Percentiles rank a stretch among this genome's conserved stretches.
These are phyloP conservation scores for Capniomyces stellatus DNA, from an alignment of 371 early-diverging fungal genomes.

Conservation along the genomic window DNA sequence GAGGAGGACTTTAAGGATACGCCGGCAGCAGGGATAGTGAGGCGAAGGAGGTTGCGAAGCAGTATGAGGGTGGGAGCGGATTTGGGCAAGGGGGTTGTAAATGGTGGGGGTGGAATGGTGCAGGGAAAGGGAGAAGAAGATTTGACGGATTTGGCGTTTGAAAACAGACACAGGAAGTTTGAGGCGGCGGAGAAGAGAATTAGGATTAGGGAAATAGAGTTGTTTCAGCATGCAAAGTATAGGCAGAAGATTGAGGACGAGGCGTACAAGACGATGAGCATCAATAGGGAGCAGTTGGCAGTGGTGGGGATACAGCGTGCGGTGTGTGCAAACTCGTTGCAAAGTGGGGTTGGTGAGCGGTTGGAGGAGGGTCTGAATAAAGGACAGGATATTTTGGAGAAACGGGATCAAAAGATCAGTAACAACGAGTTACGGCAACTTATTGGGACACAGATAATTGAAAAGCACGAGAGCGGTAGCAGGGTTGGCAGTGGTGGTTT, in stretches of 20 bases:
- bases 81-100: not conserved
- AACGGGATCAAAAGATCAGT: too few relatives aligned
- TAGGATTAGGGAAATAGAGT: slow-evolving; percentile 17
- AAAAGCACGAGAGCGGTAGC: too few relatives aligned
- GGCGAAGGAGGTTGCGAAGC: slow-evolving; percentile 5
- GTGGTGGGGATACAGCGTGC: too few relatives aligned
- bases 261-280: too few relatives aligned
- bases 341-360: too few relatives aligned
- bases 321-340: too few relatives aligned
- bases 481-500: too few relatives aligned
- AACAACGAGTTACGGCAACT: too few relatives aligned
- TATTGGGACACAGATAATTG: too few relatives aligned
- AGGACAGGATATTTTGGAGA: too few relatives aligned
- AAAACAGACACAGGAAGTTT: slow-evolving; percentile 13
- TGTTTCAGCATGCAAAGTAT: slow-evolving; percentile 17
- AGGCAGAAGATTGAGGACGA: slow-evolving; percentile 1
- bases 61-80: not conserved
- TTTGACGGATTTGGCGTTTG: slow-evolving; percentile 11
- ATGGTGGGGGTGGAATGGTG: not conserved
- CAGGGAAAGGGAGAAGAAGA: slow-evolving; percentile 8
- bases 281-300: too few relatives aligned
- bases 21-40: not conserved
- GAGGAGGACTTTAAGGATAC: not conserved
- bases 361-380: too few relatives aligned
- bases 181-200: slow-evolving; percentile 19